Evolutionary conservation across 176 grass and related monocot species (phyloP), one percentile per base, ranked within the genome.

Genomic region (Rhynchospora pubera): DNA sequence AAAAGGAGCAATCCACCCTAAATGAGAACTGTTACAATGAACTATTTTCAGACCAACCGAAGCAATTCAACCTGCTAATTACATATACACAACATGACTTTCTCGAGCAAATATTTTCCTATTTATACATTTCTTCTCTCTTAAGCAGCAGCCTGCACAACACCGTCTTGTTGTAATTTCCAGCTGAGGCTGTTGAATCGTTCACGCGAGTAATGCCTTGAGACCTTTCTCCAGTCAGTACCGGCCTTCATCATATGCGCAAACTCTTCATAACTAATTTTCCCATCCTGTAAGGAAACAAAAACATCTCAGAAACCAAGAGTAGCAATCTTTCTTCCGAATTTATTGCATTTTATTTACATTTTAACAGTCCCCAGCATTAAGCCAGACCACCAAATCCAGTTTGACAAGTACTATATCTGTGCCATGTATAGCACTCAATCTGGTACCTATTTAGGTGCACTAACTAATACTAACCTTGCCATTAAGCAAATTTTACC

Each of bases 141-240:
- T 66, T 66, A 67, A 16, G 15, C 65, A 15, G 2, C 91, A 24
- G 91, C 13, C 87, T 93, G 91, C 86, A 97, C 43, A 55, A 87
- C 93, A 65, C 94, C 94, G 71, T 93, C 94, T 69, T 90, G 93
- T 79, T 87, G 91, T 65, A 97, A 84, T 67, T 84, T 88, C 77
- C 93, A 87, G 73, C 88, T 97, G 34, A 97, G 89, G 80, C 86
- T 93, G 57, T 93, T 97, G 67, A 97, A 97, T 74, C 87, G 79
- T 52, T 88, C 94, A 85, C 91, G 89, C 7, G 94, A 97, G 79
- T 97, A 97, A 85, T 97, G 94, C 34, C 89, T 75, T 0, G 91
- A 97, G 0, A 90, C 94, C 52, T 97, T 97, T 53, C 94, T 90
- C 94, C 94, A 97, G 61, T 93, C 91, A 69, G 94, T 97, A 46